Base-by-base conservation (phyloP, 768 basidiomycete genomes). In the Xerocomellus chrysenteron region DNA sequence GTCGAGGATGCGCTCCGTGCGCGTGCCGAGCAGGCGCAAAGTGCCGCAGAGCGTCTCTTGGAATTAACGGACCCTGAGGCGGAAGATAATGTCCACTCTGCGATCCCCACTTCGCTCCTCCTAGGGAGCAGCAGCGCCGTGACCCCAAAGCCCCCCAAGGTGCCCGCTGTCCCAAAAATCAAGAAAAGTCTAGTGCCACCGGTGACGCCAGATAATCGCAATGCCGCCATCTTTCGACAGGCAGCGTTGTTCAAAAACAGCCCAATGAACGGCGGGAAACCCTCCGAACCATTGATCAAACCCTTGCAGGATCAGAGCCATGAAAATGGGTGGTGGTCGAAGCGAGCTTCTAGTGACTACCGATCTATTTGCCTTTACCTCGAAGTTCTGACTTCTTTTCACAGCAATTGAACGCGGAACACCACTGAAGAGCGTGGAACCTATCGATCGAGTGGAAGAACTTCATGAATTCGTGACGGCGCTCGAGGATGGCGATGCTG, bases 21-120 rank as follows among this genome's bases (percentile, higher is more conserved):
- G 3, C 83, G 91, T 50, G 94, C 95, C 2, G 90, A 91, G 63
- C 95, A 97, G 68, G 95, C 95, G 0, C 92, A 94, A 68, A 94
- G 92, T 67, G 91, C 94, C 9, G 95, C 95, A 1, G 88, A 92
- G 68, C 82, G 92, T 47, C 74, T 98, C 28, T 69, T 96, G 39
- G 95, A 97, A 69, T 79, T 96, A 16, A 88, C 91, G 13, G 90
- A 93, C 58, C 83, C 87, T 14, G 90, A 92, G 46, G 87, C 85
- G 13, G 85, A 84, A 49, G 75, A 70, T 52, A 67, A 73, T 53
- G 78, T 74, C 43, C 76, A 82, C 56, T 81, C 83, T 21, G 74
- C 78, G 11, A 77, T 87, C 13, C 85, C 86, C 2, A 67, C 76
- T 13, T 82, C 85, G 0, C 67, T 90, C 39, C 66, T 84, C 41